Conservation (phyloP, 805 yeast genomes). For the Komagataella populi region DNA sequence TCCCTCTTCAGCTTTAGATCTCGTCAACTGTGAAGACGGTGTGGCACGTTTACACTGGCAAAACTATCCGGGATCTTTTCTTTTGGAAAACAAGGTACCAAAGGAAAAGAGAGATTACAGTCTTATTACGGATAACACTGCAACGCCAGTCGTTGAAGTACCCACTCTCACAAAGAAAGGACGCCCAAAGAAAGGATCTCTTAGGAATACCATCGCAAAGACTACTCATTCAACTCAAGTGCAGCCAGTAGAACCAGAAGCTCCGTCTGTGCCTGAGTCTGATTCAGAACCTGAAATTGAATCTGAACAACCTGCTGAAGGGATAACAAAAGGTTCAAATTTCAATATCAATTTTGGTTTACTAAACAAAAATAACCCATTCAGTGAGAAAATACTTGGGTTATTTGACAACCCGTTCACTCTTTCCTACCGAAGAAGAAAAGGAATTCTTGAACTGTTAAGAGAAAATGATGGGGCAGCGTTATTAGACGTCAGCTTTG, state of each 20-base stretch:
- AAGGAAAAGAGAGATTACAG: not conserved
- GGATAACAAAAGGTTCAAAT: slow-evolving; percentile 1
- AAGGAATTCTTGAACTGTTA: slow-evolving; percentile 26
- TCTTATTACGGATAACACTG: not conserved
- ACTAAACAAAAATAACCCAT: not conserved
- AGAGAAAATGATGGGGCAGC: slow-evolving; percentile 30
- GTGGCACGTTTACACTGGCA: not conserved
- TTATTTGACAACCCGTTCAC: not conserved
- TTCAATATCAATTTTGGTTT: slow-evolving; percentile 2
- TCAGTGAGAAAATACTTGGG: not conserved
- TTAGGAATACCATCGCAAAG: not conserved
- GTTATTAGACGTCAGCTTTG: slow-evolving; percentile 25
- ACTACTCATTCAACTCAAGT: not conserved
- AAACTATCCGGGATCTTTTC: not conserved
- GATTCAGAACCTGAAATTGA: not conserved
- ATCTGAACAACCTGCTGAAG: slow-evolving; percentile 2
- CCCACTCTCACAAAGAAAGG: not conserved
- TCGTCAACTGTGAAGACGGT: not conserved
- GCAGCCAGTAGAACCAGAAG: not conserved
- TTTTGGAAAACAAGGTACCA: not conserved
- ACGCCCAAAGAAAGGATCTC: not conserved
- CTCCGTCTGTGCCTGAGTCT: not conserved
- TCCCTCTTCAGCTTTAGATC: not conserved
- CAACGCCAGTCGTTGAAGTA: not conserved
- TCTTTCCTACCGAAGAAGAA: slow-evolving; percentile 23